Percentiles rank a stretch among this genome's conserved stretches.
Conservation (phyloP, 257 asterid genomes). For the Scutellaria minor region DNA sequence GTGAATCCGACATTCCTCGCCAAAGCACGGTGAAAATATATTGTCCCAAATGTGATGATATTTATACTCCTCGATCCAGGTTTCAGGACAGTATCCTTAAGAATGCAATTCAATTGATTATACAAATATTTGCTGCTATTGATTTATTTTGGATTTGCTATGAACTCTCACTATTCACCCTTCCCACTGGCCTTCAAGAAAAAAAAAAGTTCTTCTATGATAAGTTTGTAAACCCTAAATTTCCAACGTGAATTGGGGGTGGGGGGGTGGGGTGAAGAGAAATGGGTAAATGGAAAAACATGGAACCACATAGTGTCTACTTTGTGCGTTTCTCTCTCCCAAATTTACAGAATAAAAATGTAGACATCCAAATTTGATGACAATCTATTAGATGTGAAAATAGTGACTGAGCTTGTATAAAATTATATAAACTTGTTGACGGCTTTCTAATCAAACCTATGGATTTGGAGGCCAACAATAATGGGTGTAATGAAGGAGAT, state of each 20-base stretch:
- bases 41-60: conserved; percentile 88
- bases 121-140: conserved; percentile 11
- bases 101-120: not conserved
- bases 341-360: too few relatives aligned
- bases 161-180: too few relatives aligned
- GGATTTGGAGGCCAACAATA: not conserved
- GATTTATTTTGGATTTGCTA: not conserved
- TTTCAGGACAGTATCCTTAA: conserved; percentile 96
- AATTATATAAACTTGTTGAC: not conserved
- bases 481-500: not conserved
- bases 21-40: conserved; percentile 84
- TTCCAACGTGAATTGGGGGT: too few relatives aligned
- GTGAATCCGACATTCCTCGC: conserved; percentile 88
- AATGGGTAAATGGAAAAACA: too few relatives aligned
- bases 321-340: too few relatives aligned
- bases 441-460: not conserved
- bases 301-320: too few relatives aligned
- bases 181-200: not conserved
- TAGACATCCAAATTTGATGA: too few relatives aligned
- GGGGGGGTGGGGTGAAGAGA: too few relatives aligned
- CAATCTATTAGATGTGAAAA: too few relatives aligned
- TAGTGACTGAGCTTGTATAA: not conserved
- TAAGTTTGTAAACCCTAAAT: too few relatives aligned
- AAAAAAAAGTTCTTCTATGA: too few relatives aligned
- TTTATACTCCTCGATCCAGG: conserved; percentile 87